Evolutionary conservation across 2,329 filamentous ascomycete genomes (phyloP).

Genomic region (Achaetomium macrosporum): DNA sequence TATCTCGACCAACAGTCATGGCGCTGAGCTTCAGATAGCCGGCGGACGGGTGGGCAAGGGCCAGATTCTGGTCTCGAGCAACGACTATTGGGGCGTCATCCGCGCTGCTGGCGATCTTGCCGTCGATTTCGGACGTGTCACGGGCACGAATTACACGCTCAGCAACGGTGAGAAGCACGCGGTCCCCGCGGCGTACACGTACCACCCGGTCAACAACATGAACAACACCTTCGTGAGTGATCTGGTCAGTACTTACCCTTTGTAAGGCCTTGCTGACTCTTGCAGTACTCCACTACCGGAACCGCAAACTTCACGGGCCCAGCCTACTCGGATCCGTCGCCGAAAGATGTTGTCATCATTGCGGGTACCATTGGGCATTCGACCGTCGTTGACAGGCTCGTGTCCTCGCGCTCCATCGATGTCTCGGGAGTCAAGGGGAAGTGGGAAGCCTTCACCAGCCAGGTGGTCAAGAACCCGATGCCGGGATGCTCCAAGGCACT

Average conservation of each 20-base stretch:
- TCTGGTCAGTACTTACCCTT: neutral
- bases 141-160: constrained; percentile 56
- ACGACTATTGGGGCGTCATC: constrained; percentile 64
- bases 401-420: constrained; percentile 51
- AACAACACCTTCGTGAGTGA: constrained; percentile 43
- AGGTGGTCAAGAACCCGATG: constrained; percentile 52
- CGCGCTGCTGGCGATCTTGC: constrained; percentile 63
- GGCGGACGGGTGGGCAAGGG: constrained; percentile 34
- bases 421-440: constrained; percentile 51
- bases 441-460: constrained; percentile 64
- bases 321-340: constrained; percentile 36
- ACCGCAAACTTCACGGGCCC: constrained; percentile 41
- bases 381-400: constrained; percentile 52
- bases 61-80: constrained; percentile 49
- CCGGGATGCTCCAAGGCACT: constrained; percentile 52
- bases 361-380: constrained; percentile 64
- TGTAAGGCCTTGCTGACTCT: neutral
- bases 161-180: constrained; percentile 41
- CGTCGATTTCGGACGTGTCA: constrained; percentile 64
- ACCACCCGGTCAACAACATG: constrained; percentile 38
- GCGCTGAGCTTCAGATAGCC: constrained; percentile 31
- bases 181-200: constrained; percentile 36
- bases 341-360: constrained; percentile 54
- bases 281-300: constrained; percentile 39
- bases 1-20: constrained; percentile 34